These are phyloP conservation scores for barrel medic (Medicago truncatula) DNA, from an alignment of 306 rosid species.

Conservation along the genomic window DNA sequence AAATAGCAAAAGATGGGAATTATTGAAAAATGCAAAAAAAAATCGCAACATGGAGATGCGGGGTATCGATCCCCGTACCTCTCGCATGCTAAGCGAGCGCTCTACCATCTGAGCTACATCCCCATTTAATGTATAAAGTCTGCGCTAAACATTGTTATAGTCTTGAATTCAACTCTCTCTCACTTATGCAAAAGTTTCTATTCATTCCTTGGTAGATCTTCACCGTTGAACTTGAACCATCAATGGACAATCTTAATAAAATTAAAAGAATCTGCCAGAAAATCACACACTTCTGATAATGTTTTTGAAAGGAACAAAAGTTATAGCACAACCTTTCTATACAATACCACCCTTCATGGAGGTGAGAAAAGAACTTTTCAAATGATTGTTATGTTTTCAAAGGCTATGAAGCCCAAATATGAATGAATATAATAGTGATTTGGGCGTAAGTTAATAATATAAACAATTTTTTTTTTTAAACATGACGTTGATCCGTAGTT, in stretches of 20 bases:
- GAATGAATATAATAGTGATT: too few species aligned
- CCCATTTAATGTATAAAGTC: slow-evolving; percentile 12
- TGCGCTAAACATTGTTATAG: not conserved
- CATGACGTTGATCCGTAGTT: too few species aligned
- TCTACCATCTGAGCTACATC: slow-evolving; percentile 99
- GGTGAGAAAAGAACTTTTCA: too few species aligned
- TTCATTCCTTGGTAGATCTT: not conserved
- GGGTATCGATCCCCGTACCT: slow-evolving; percentile 95
- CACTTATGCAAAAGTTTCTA: not conserved
- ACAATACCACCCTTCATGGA: not conserved
- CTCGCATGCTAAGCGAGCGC: slow-evolving; percentile 99
- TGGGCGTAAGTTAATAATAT: too few species aligned
- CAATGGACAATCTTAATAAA: too few species aligned
- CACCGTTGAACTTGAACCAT: not conserved
- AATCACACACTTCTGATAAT: not conserved
- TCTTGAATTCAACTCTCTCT: not conserved
- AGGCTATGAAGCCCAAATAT: too few species aligned
- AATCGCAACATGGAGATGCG: not conserved
- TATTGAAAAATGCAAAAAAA: not conserved
- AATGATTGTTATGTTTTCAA: too few species aligned
- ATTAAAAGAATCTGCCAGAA: too few species aligned
- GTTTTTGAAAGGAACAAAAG: not conserved
- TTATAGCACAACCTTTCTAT: too few species aligned
- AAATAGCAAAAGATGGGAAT: not conserved
- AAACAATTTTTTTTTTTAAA: too few species aligned